Evolutionary conservation across 75 land plant species (phyloP).

Genomic region (Pinus tabuliformis): DNA sequence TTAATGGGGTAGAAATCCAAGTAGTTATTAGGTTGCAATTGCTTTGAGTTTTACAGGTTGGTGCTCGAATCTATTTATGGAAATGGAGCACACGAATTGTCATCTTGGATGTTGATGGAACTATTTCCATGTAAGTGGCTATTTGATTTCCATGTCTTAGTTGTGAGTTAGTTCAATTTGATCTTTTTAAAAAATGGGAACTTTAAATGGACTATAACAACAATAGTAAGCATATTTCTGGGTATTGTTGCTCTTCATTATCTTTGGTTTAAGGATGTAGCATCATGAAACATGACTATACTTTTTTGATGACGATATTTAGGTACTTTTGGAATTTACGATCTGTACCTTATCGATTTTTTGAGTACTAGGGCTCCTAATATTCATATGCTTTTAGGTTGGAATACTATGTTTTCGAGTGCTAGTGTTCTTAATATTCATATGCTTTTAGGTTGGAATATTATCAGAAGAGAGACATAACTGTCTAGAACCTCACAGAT

Average conservation of each 20-base stretch:
- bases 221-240: neutral
- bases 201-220: neutral
- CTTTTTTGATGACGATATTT: neutral
- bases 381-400: too few species aligned
- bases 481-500: neutral
- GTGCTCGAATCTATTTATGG: too few species aligned
- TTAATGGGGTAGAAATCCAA: too few species aligned
- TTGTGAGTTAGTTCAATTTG: too few species aligned
- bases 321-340: neutral
- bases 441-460: neutral
- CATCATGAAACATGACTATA: neutral
- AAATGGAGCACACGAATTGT: too few species aligned
- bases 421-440: neutral
- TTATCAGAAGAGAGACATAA: neutral
- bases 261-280: neutral
- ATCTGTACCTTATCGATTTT: neutral
- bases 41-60: too few species aligned
- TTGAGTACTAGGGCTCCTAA: too few species aligned
- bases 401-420: neutral
- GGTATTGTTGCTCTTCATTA: neutral
- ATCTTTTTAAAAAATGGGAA: too few species aligned
- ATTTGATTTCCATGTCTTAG: too few species aligned
- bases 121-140: too few species aligned
- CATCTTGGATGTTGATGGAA: too few species aligned
- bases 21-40: too few species aligned